These are phyloP conservation scores for Iris macrosiphon DNA, from an alignment of 106 monocot genomes.

Conservation along the genomic window DNA sequence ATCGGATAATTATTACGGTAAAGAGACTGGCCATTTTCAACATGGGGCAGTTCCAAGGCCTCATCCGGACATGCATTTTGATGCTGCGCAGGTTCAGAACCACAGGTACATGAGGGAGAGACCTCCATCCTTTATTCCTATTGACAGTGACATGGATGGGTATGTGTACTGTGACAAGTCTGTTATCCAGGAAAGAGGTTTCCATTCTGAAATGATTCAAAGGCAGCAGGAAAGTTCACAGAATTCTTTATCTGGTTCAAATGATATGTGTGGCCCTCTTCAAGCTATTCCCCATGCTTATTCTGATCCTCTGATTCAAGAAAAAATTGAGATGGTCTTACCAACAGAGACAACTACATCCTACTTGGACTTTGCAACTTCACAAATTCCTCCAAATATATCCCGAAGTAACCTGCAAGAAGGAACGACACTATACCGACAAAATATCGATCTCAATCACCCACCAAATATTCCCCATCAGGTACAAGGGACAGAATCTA, in stretches of 20 bases:
- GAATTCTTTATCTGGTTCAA: slow-evolving; percentile 15
- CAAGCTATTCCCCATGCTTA: slow-evolving; percentile 54
- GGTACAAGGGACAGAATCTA: not conserved
- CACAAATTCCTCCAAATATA: slow-evolving; percentile 21
- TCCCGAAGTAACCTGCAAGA: slow-evolving; percentile 19
- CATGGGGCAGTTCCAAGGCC: slow-evolving; percentile 10
- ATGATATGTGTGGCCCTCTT: slow-evolving; percentile 24
- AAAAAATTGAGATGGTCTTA: slow-evolving; percentile 7
- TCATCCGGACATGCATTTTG: slow-evolving; percentile 7
- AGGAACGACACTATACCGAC: not conserved
- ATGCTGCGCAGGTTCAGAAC: slow-evolving; percentile 22
- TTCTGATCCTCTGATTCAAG: slow-evolving; percentile 62
- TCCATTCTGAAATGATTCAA: slow-evolving; percentile 40
- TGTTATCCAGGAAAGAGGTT: slow-evolving; percentile 16
- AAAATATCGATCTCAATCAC: slow-evolving; percentile 14
- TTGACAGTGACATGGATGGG: slow-evolving; percentile 22
- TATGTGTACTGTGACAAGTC: slow-evolving; percentile 28
- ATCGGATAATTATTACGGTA: slow-evolving; percentile 23
- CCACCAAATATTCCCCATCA: slow-evolving; percentile 4
- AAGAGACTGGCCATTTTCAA: slow-evolving; percentile 13
- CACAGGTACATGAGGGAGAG: slow-evolving; percentile 11
- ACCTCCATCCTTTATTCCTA: slow-evolving; percentile 11
- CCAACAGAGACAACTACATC: slow-evolving; percentile 7
- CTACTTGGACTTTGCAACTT: slow-evolving; percentile 13
- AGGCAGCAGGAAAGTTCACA: slow-evolving; percentile 20